These are phyloP conservation scores for Nothophaeocryptopus gaeumannii DNA, from an alignment of 2,329 filamentous ascomycete species.

Conservation along the genomic window DNA sequence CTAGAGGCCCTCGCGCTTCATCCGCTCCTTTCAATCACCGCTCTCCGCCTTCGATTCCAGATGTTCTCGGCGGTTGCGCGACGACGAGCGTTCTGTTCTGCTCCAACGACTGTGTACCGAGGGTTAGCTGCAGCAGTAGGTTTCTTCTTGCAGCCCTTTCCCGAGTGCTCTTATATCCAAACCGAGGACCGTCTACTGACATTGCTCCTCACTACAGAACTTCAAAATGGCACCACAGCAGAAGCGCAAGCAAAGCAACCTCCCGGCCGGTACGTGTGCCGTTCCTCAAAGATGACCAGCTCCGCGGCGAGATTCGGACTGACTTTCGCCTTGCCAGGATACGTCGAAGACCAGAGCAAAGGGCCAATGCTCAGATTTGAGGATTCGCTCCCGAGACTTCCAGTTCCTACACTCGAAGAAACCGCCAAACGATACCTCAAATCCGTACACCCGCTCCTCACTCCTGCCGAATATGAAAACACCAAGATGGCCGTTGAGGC, in stretches of 20 bases:
- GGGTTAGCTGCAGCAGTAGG: conserved; percentile 25
- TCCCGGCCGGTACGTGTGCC: conserved; percentile 44
- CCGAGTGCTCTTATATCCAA: too few species aligned
- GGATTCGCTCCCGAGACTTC: conserved; percentile 75
- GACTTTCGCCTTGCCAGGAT: conserved; percentile 51
- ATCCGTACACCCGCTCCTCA: conserved; percentile 72
- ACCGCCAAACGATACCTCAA: conserved; percentile 78
- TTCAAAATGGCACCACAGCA: conserved; percentile 34
- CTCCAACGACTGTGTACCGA: conserved; percentile 24
- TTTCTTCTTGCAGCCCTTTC: conserved; percentile 8
- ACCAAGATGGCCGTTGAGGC: conserved; percentile 82
- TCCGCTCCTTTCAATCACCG: conserved; percentile 6
- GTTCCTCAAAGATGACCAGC: neutral
- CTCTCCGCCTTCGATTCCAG: conserved; percentile 1
- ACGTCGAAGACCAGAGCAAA: conserved; percentile 75
- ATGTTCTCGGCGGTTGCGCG: conserved; percentile 30
- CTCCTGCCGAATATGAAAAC: conserved; percentile 62
- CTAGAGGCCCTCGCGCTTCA: conserved; percentile 2
- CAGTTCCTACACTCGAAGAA: conserved; percentile 79
- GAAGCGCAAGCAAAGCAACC: conserved; percentile 43
- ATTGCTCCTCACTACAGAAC: conserved; percentile 6
- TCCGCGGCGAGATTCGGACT: neutral
- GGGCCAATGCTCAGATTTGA: conserved; percentile 81
- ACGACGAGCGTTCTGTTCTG: conserved; percentile 22
- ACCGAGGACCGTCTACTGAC: too few species aligned